phyloP scores from a whole-genome alignment of 2,329 filamentous ascomycete genomes.

The Sphaerostilbella broomeana region DNA sequence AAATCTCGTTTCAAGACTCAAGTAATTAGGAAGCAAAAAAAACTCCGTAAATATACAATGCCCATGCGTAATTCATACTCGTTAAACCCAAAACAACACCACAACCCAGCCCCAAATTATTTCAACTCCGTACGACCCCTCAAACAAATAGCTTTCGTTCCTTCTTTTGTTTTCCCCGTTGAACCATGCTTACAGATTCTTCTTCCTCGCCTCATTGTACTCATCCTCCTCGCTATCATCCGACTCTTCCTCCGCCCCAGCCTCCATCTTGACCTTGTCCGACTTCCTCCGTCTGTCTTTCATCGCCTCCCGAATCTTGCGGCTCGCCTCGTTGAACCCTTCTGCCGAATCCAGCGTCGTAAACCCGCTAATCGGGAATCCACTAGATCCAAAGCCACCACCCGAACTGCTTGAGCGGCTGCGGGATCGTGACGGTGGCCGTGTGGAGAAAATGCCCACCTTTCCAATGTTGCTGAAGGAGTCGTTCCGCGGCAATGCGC shows the following conservation, averaged over 20 bases:
- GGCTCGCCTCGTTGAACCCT: constrained; percentile 74
- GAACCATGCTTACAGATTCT: constrained; percentile 25
- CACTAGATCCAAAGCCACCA: constrained; percentile 52
- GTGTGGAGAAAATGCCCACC: constrained; percentile 84
- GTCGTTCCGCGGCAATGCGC: constrained; percentile 71
- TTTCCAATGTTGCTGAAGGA: constrained; percentile 85
- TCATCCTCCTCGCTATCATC: constrained; percentile 36
- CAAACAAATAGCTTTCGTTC: no score
- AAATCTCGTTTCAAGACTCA: no score
- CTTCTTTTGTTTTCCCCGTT: neutral
- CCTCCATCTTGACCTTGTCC: constrained; percentile 32
- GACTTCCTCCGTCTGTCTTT: constrained; percentile 52
- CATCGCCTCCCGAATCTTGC: constrained; percentile 82
- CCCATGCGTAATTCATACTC: neutral
- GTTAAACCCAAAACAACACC: neutral
- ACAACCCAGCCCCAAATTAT: neutral
- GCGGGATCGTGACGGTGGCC: constrained; percentile 73
- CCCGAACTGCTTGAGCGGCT: constrained; percentile 64
- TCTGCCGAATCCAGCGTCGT: constrained; percentile 60
- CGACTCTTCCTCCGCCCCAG: constrained; percentile 27
- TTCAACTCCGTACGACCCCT: no score
- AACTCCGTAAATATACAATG: neutral
- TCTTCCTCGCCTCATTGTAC: constrained; percentile 38
- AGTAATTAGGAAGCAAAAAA: no score
- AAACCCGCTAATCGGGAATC: constrained; percentile 63